Evolutionary conservation across 352 stramenopile species (phyloP).

Genomic region (Lagenidium giganteum): DNA sequence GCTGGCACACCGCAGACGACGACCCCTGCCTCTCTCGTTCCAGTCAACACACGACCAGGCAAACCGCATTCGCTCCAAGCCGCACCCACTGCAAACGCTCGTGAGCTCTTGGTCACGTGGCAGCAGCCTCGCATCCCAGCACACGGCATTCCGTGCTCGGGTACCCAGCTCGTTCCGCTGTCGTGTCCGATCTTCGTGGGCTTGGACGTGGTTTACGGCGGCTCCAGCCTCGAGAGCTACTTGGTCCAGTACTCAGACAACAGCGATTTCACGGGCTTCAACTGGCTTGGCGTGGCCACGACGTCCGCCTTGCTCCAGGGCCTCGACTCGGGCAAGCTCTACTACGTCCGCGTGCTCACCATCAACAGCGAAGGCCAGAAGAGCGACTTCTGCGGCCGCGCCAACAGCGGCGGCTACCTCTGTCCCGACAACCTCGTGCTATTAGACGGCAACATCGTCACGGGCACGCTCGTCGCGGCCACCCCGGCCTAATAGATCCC

Average conservation of each 20-base stretch:
- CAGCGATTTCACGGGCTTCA: conserved; percentile 64
- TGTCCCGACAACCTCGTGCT: conserved; percentile 73
- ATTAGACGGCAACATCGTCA: conserved; percentile 55
- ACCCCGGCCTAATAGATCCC: no score
- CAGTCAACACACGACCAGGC: conserved; percentile 48
- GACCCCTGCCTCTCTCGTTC: conserved; percentile 38
- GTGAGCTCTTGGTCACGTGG: conserved; percentile 57
- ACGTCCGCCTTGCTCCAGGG: conserved; percentile 54
- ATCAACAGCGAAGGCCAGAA: conserved; percentile 75
- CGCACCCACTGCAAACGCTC: conserved; percentile 16
- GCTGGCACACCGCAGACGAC: conserved; percentile 51
- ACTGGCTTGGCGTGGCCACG: conserved; percentile 59
- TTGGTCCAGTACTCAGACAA: conserved; percentile 87
- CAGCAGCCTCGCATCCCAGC: conserved; percentile 53
- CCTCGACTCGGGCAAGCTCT: conserved; percentile 65
- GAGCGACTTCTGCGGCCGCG: conserved; percentile 62
- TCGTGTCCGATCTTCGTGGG: conserved; percentile 56
- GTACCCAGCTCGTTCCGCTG: conserved; percentile 43
- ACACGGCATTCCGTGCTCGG: conserved; percentile 64
- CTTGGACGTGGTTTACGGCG: conserved; percentile 88
- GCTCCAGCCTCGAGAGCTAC: conserved; percentile 88
- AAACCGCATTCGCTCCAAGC: conserved; percentile 56
- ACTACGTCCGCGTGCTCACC: conserved; percentile 80
- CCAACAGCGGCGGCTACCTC: conserved; percentile 47
- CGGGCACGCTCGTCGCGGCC: conserved; percentile 39